Percentiles rank a stretch among this genome's conserved stretches.
phyloP scores from a whole-genome alignment of 2,329 filamentous ascomycete genomes.

The Didymosphaeria variabile region DNA sequence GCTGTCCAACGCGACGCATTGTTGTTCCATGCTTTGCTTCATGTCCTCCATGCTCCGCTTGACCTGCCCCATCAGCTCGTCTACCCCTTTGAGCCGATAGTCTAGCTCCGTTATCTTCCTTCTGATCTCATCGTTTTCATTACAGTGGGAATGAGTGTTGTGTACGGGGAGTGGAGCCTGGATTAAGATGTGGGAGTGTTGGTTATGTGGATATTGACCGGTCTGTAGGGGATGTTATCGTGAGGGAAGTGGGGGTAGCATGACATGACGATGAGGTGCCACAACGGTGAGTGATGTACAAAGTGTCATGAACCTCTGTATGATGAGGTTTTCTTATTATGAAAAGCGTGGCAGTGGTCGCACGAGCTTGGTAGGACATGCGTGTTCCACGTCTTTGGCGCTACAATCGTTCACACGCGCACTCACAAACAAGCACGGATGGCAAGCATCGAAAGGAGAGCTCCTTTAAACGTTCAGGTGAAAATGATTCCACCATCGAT shows the following conservation, averaged over 20 bases:
- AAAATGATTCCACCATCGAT: conserved; percentile 69
- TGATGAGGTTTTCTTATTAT: background rate
- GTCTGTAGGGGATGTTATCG: background rate
- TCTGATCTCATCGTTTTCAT: background rate
- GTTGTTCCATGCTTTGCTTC: background rate
- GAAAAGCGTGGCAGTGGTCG: background rate
- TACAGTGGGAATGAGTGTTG: background rate
- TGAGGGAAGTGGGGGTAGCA: background rate
- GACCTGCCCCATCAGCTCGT: background rate
- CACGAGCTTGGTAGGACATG: background rate
- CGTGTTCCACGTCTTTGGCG: background rate
- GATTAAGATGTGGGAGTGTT: background rate
- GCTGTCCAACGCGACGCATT: background rate
- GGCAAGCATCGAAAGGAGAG: background rate
- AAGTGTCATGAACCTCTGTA: too few species aligned
- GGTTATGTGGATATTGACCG: background rate
- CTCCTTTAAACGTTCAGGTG: conserved; percentile 33
- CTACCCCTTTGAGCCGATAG: background rate
- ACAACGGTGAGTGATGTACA: background rate
- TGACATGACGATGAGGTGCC: background rate
- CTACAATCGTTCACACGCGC: background rate
- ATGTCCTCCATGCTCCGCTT: conserved; percentile 5
- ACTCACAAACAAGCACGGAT: background rate
- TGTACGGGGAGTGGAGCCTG: background rate
- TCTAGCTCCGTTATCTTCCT: background rate